Percentiles rank a stretch among this genome's conserved stretches.
Evolutionary conservation across 352 stramenopile genomes (phyloP).

Genomic region (Phytophthora podocarpi): DNA sequence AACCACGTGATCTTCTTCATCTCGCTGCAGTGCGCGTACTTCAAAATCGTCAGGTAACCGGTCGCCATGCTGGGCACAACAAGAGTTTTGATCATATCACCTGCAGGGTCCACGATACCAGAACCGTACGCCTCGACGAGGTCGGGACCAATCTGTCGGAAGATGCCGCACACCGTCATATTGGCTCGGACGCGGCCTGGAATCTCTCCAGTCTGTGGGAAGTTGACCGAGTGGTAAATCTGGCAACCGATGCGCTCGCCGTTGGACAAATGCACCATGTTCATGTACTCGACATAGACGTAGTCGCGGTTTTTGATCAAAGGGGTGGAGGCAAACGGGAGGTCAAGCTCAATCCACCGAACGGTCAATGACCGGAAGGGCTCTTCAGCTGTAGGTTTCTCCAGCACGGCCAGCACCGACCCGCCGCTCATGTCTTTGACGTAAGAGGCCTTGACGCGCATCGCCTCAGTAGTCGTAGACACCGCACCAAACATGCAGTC

Average conservation of each 20-base stretch:
- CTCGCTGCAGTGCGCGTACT: constrained; percentile 38
- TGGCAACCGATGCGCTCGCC: constrained; percentile 51
- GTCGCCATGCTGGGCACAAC: constrained; percentile 24
- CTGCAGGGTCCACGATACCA: constrained; percentile 31
- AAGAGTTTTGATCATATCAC: constrained; percentile 35
- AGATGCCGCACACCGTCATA: constrained; percentile 55
- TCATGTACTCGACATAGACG: constrained; percentile 52
- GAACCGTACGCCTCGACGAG: constrained; percentile 49
- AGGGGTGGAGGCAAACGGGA: constrained; percentile 24
- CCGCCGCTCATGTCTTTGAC: constrained; percentile 47
- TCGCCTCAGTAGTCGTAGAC: constrained; percentile 35
- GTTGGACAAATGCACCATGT: constrained; percentile 34
- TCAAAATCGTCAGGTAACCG: constrained; percentile 25
- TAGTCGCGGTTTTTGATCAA: constrained; percentile 48
- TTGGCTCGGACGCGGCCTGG: constrained; percentile 39
- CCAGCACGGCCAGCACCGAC: constrained; percentile 42
- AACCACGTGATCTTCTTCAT: constrained; percentile 41
- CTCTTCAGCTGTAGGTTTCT: constrained; percentile 44
- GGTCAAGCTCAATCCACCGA: constrained; percentile 38
- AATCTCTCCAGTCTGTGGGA: constrained; percentile 41
- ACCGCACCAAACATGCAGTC: constrained; percentile 43
- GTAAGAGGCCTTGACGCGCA: constrained; percentile 46
- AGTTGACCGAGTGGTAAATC: constrained; percentile 55
- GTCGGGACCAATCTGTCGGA: constrained; percentile 45
- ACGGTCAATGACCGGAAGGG: constrained; percentile 43